Conservation (phyloP, 1,139 yeast species). For the Candida tropicalis region DNA sequence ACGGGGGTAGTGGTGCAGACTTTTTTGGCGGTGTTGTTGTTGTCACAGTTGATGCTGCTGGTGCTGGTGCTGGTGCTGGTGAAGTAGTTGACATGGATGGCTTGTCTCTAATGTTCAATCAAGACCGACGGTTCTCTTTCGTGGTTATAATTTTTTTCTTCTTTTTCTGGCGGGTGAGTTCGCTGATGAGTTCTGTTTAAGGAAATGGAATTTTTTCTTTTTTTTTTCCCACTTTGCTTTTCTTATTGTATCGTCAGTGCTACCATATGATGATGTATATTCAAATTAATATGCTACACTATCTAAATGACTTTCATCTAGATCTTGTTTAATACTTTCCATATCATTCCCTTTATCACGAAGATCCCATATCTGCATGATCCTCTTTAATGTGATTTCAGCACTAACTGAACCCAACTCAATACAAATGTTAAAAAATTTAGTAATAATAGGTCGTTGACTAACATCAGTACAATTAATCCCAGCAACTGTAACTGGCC, state of each 20-base stretch:
- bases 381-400: slow-evolving; percentile 37
- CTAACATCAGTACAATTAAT: slow-evolving; percentile 45
- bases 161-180: neutral
- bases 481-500: slow-evolving; percentile 62
- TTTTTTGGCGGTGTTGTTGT: neutral
- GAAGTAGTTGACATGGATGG: neutral
- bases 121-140: neutral
- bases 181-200: slow-evolving; percentile 7
- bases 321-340: slow-evolving; percentile 16
- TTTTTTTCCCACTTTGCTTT: neutral
- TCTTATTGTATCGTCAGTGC: neutral
- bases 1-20: neutral
- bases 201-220: neutral
- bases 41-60: neutral
- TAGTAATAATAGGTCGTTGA: slow-evolving; percentile 43
- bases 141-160: neutral
- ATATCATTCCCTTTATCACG: slow-evolving; percentile 26
- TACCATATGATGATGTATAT: neutral
- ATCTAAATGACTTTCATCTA: slow-evolving; percentile 28
- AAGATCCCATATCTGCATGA: slow-evolving; percentile 41
- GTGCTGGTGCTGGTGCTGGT: neutral
- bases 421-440: slow-evolving; percentile 40
- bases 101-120: slow-evolving; percentile 2
- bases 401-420: slow-evolving; percentile 53
- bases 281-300: slow-evolving; percentile 28